These are phyloP conservation scores for Clitocybe nebularis DNA, from an alignment of 1,284 basidiomycete species.

Conservation along the genomic window DNA sequence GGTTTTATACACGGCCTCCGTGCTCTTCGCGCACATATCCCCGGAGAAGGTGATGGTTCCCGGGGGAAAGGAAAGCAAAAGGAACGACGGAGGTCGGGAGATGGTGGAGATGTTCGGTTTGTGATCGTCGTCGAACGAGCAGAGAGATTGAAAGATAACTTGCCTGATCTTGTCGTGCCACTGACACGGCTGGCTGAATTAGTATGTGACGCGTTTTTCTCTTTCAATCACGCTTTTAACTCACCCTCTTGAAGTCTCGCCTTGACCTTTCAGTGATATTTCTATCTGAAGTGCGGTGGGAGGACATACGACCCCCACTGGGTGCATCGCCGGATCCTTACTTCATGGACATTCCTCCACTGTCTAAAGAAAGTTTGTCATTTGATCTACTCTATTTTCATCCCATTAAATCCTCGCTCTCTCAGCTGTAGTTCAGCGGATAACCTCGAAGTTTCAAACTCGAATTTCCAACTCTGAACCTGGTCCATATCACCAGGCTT, in stretches of 20 bases:
- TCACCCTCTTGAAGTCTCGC: constrained; percentile 26
- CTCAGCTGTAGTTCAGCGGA: constrained; percentile 35
- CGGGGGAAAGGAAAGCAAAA: constrained; percentile 37
- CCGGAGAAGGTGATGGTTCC: constrained; percentile 3
- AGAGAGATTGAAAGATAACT: constrained; percentile 58
- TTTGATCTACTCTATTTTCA: background rate
- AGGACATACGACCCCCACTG: constrained; percentile 64
- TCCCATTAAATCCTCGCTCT: constrained; percentile 17
- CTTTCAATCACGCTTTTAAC: background rate
- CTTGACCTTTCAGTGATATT: constrained; percentile 57
- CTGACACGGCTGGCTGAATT: constrained; percentile 71
- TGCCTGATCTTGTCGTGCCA: constrained; percentile 68
- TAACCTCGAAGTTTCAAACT: constrained; percentile 29
- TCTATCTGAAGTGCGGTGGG: constrained; percentile 69
- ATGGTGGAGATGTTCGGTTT: constrained; percentile 35
- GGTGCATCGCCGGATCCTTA: constrained; percentile 77
- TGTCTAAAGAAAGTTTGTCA: constrained; percentile 55
- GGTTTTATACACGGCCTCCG: constrained; percentile 61
- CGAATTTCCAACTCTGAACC: constrained; percentile 19
- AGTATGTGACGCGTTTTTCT: constrained; percentile 41
- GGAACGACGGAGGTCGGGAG: constrained; percentile 7
- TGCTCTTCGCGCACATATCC: constrained; percentile 25
- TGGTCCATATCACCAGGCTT: constrained; percentile 46
- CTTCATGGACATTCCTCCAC: constrained; percentile 58
- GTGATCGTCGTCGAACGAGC: constrained; percentile 67